These are phyloP conservation scores for Cordyceps pruinosa DNA, from an alignment of 2,329 filamentous ascomycete species.

Conservation along the genomic window DNA sequence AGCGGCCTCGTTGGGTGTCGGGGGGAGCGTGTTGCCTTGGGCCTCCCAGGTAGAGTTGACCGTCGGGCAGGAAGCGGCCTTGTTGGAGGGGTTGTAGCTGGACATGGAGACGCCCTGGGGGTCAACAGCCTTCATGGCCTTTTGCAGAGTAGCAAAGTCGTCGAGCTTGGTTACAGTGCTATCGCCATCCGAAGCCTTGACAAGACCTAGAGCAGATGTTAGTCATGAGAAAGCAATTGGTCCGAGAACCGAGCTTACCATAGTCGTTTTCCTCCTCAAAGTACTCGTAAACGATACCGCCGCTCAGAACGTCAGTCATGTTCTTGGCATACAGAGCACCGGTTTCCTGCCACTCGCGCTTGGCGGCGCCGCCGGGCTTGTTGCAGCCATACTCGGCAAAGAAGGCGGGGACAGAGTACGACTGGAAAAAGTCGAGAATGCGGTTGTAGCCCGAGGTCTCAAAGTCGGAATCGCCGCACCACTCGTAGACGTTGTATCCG, in stretches of 20 bases:
- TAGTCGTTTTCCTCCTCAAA: constrained; percentile 87
- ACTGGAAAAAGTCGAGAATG: constrained; percentile 77
- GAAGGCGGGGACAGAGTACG: constrained; percentile 92
- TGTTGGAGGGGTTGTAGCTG: constrained; percentile 69
- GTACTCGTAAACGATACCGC: constrained; percentile 99
- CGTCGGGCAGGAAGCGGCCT: constrained; percentile 63
- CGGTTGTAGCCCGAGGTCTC: constrained; percentile 69
- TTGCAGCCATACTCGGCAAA: constrained; percentile 99
- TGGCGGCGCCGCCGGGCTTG: constrained; percentile 48
- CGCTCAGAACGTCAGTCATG: constrained; percentile 86
- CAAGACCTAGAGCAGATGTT: constrained; percentile 47
- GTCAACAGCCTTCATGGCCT: constrained; percentile 58
- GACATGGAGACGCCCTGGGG: constrained; percentile 59
- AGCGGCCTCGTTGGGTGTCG: constrained; percentile 67
- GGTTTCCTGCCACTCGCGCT: constrained; percentile 81
- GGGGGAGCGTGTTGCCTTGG: constrained; percentile 60
- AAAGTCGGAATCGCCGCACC: constrained; percentile 85
- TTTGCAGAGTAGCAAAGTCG: constrained; percentile 69
- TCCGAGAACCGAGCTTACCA: constrained; percentile 43
- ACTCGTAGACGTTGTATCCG: constrained; percentile 99
- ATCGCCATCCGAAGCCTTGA: constrained; percentile 50
- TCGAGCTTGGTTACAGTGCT: constrained; percentile 61
- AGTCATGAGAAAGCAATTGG: neutral
- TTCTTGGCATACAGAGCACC: constrained; percentile 67
- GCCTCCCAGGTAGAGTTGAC: constrained; percentile 57